Evolutionary conservation across 108 stramenopile genomes (phyloP).

Genomic region (Pseudonitzschia delicatissima): DNA sequence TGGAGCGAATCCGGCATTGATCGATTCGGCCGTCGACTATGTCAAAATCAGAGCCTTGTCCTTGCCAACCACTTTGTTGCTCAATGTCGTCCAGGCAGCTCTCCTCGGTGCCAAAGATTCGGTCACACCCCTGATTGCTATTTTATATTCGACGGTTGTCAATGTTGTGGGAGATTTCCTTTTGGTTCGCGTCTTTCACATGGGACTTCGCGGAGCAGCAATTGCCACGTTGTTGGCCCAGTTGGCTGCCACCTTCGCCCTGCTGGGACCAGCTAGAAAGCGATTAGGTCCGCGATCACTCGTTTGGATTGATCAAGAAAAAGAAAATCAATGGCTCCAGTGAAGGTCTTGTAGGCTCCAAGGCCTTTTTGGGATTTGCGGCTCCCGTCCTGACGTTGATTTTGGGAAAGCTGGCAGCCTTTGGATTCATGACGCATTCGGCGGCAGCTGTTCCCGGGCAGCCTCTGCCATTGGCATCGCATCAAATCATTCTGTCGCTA

Average conservation of each 20-base stretch:
- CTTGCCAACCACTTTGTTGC: conserved; percentile 77
- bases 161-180: conserved; percentile 76
- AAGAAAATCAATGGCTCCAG: conserved; percentile 16
- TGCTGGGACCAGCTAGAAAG: conserved; percentile 63
- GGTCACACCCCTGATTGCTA: conserved; percentile 78
- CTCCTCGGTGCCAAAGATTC: conserved; percentile 82
- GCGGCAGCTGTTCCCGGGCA: conserved; percentile 83
- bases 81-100: conserved; percentile 78
- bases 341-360: conserved; percentile 38
- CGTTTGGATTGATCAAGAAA: conserved; percentile 29
- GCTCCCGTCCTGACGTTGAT: conserved; percentile 83
- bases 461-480: conserved; percentile 74
- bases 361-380: conserved; percentile 74
- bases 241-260: conserved; percentile 63
- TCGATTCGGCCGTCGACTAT: conserved; percentile 76
- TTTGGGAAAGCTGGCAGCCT: conserved; percentile 81
- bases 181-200: conserved; percentile 52
- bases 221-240: conserved; percentile 79
- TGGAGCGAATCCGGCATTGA: conserved; percentile 63
- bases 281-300: conserved; percentile 43
- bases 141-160: conserved; percentile 64
- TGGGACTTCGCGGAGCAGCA: conserved; percentile 81
- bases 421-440: conserved; percentile 87
- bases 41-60: conserved; percentile 81
- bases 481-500: conserved; percentile 79